Conservation (phyloP, 2,329 filamentous ascomycete genomes). For the Penicillium sp. region DNA sequence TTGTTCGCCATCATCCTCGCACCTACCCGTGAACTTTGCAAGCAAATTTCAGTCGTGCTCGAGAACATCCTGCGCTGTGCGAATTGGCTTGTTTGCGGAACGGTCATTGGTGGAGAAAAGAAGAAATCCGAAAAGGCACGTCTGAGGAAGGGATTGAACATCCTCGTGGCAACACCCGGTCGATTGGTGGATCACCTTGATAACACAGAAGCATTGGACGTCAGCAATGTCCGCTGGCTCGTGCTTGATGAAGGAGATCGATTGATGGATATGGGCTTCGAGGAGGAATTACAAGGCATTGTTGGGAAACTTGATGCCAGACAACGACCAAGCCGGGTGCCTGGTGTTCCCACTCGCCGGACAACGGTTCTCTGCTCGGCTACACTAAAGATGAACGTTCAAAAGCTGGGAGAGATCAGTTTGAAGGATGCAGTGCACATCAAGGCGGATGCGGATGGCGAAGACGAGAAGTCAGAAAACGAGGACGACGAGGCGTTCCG, state of each 20-base stretch:
- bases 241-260: constrained; percentile 95
- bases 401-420: constrained; percentile 90
- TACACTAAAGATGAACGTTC: constrained; percentile 97
- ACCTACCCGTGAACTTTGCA: constrained; percentile 89
- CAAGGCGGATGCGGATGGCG: constrained; percentile 63
- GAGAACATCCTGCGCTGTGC: constrained; percentile 84
- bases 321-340: constrained; percentile 63
- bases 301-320: constrained; percentile 75
- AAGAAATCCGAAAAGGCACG: constrained; percentile 89
- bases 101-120: constrained; percentile 72
- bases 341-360: constrained; percentile 69
- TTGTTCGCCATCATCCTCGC: constrained; percentile 93
- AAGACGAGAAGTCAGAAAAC: constrained; percentile 51
- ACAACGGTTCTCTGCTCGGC: constrained; percentile 92
- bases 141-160: constrained; percentile 90
- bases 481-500: constrained; percentile 65
- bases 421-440: constrained; percentile 90
- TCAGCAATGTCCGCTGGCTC: constrained; percentile 89
- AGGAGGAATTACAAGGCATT: constrained; percentile 87
- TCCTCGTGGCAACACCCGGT: constrained; percentile 91
- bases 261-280: constrained; percentile 98
- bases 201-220: constrained; percentile 84
- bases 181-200: constrained; percentile 88
- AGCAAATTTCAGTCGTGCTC: constrained; percentile 86
- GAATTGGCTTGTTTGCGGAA: constrained; percentile 91